Evolutionary conservation across 345 rosid species (phyloP).

Genomic region (Hevea brasiliensis): DNA sequence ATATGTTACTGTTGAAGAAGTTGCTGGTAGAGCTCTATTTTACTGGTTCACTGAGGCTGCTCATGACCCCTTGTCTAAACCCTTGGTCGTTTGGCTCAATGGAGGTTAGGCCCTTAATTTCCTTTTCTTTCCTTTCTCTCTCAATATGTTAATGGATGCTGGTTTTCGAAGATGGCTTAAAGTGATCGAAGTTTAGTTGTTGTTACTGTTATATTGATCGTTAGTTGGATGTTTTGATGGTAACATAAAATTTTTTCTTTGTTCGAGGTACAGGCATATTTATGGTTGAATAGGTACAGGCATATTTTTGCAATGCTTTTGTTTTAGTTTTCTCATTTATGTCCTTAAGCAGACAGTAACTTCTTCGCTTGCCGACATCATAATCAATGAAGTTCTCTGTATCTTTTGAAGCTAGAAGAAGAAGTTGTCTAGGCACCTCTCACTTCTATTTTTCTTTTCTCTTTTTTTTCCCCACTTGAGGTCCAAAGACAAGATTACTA

Average conservation of each 20-base stretch:
- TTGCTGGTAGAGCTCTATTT: slow-evolving; percentile 81
- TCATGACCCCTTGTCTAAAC: slow-evolving; percentile 54
- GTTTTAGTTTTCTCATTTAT: slow-evolving; percentile 9
- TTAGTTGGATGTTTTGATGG: background rate
- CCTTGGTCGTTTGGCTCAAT: slow-evolving; percentile 91
- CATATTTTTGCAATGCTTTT: slow-evolving; percentile 11
- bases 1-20: slow-evolving; percentile 66
- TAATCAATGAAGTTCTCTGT: background rate
- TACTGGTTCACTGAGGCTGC: slow-evolving; percentile 92
- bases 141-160: background rate
- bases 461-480: background rate
- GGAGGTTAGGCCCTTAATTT: slow-evolving; percentile 53
- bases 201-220: slow-evolving; percentile 28
- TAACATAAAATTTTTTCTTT: background rate
- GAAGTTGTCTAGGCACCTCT: background rate
- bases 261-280: background rate
- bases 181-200: background rate
- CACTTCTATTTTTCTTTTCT: too few species aligned
- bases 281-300: background rate
- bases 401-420: background rate
- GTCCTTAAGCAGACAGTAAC: slow-evolving; percentile 14
- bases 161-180: background rate
- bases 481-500: background rate
- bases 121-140: background rate
- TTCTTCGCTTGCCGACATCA: slow-evolving; percentile 38